phyloP scores from a whole-genome alignment of 108 stramenopile species.

The Fistulifera solaris region DNA sequence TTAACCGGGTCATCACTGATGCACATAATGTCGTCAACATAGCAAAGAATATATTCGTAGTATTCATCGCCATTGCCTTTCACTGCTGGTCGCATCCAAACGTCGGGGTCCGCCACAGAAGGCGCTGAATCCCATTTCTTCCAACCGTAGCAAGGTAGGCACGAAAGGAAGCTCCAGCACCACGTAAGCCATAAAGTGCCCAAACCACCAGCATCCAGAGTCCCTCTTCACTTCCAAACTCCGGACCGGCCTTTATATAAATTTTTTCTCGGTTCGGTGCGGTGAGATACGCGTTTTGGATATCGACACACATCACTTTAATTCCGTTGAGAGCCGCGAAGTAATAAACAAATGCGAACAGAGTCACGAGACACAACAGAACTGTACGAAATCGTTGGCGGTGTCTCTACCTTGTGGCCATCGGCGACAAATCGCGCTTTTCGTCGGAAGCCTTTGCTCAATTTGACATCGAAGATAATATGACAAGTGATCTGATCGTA shows the following conservation, averaged over 20 bases:
- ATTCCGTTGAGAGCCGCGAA: constrained; percentile 29
- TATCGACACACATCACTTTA: constrained; percentile 16
- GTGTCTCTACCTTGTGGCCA: neutral
- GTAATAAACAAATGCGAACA: constrained; percentile 18
- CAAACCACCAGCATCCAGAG: constrained; percentile 9
- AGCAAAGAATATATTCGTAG: constrained; percentile 14
- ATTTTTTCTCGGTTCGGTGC: constrained; percentile 23
- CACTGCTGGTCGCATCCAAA: constrained; percentile 15
- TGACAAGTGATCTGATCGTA: constrained; percentile 18
- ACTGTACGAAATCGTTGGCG: neutral
- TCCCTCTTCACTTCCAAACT: constrained; percentile 16
- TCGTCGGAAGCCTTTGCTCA: constrained; percentile 8
- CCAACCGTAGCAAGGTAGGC: constrained; percentile 2
- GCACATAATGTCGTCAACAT: constrained; percentile 15
- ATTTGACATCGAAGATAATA: constrained; percentile 20
- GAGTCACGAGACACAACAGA: constrained; percentile 24
- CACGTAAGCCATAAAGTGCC: constrained; percentile 24
- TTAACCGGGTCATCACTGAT: neutral
- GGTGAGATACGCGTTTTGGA: constrained; percentile 26
- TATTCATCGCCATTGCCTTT: constrained; percentile 12
- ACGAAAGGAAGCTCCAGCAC: constrained; percentile 5
- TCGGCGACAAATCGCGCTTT: neutral
- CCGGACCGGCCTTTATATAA: constrained; percentile 11
- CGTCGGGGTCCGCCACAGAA: constrained; percentile 22
- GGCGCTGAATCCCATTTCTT: constrained; percentile 3